Evolutionary conservation across 345 rosid species (phyloP).

Genomic region (Acer saccharum): DNA sequence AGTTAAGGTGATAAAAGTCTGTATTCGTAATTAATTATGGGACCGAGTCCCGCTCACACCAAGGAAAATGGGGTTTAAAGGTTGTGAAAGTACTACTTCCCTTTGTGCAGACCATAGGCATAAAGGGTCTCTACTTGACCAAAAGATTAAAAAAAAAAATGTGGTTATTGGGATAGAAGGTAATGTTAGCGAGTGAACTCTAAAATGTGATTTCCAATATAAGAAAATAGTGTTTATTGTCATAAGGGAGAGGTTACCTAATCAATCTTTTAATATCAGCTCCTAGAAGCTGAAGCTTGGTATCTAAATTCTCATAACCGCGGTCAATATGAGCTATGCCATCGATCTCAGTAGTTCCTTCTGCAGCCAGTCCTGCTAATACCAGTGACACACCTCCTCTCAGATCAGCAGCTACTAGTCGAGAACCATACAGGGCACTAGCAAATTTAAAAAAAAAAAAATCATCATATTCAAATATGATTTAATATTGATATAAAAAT

Average conservation of each 20-base stretch:
- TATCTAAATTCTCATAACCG: slow-evolving; percentile 30
- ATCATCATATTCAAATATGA: background rate
- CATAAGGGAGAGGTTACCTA: background rate
- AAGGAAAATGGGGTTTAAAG: background rate
- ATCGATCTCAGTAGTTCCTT: slow-evolving; percentile 30
- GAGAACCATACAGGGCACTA: slow-evolving; percentile 24
- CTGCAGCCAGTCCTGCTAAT: slow-evolving; percentile 33
- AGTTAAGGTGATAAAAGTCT: background rate
- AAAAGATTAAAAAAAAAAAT: background rate
- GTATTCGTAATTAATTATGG: too few species aligned
- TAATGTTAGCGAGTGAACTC: background rate
- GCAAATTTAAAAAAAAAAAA: background rate
- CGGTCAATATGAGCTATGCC: slow-evolving; percentile 30
- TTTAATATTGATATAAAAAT: background rate
- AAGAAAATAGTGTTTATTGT: background rate
- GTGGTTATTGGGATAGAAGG: background rate
- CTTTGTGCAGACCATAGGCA: too few species aligned
- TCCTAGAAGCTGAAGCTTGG: slow-evolving; percentile 32
- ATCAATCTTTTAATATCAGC: slow-evolving; percentile 26
- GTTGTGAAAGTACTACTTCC: background rate
- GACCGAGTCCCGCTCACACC: too few species aligned
- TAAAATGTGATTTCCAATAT: background rate
- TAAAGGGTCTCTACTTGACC: background rate
- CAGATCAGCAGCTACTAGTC: slow-evolving; percentile 26
- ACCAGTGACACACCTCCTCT: slow-evolving; percentile 34